Percentiles rank a stretch among this genome's conserved stretches.
phyloP scores from a whole-genome alignment of 179 eudicot species.

The Kewa caespitosa region DNA sequence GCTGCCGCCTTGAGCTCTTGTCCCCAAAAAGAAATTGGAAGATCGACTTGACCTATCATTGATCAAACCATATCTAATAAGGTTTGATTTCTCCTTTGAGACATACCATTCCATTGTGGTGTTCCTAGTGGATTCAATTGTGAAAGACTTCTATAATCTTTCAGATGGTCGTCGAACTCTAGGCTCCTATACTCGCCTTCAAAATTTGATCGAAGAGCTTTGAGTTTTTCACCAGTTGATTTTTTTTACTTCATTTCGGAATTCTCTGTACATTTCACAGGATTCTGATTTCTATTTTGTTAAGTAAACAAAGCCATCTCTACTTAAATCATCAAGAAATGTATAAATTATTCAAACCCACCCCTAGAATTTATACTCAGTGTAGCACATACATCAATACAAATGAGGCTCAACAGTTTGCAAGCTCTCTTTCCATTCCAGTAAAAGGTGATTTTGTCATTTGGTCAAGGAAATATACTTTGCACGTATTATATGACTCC shows the following conservation, averaged over 20 bases:
- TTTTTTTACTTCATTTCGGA: not conserved
- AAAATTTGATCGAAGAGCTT: not conserved
- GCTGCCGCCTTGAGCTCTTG: not conserved
- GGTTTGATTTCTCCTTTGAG: not conserved
- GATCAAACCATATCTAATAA: not conserved
- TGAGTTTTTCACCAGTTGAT: not conserved
- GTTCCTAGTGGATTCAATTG: not conserved
- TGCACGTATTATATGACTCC: not conserved
- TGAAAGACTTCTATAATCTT: not conserved
- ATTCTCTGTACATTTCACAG: too few species aligned
- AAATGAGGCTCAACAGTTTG: not conserved
- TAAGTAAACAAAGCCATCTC: not conserved
- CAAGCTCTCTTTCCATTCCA: not conserved
- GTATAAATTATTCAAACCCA: not conserved
- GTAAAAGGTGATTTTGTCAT: constrained; percentile 1
- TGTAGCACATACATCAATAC: not conserved
- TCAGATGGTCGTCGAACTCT: not conserved
- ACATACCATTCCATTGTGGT: not conserved
- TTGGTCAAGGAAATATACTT: not conserved
- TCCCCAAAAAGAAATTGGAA: not conserved
- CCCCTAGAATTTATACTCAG: not conserved
- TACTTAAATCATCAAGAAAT: not conserved
- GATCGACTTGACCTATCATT: not conserved
- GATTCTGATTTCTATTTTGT: too few species aligned
- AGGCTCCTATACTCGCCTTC: not conserved